A percentile compares a stretch with the other conserved stretches of the same genome.
Conservation (phyloP, 2,329 filamentous ascomycete species). For the Claviceps fusiformis region DNA sequence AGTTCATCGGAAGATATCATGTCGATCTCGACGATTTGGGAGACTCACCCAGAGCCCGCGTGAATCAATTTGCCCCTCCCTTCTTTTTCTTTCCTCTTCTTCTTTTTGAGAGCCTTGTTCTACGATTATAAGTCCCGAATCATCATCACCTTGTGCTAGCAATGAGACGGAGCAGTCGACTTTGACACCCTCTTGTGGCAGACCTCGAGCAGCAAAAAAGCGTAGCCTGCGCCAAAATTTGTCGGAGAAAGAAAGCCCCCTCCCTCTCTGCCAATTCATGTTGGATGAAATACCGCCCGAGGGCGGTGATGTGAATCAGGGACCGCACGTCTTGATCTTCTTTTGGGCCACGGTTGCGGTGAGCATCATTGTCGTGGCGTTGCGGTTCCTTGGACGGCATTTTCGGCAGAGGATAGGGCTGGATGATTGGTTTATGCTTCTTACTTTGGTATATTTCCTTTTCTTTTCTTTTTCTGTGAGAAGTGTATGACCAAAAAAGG, state of each 20-base stretch:
- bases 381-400: slow-evolving; percentile 3
- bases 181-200: too few species aligned
- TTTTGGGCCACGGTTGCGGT: slow-evolving; percentile 1
- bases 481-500: too few species aligned
- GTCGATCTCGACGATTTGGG: not conserved
- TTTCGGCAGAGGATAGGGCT: not conserved
- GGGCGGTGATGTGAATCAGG: slow-evolving; percentile 2
- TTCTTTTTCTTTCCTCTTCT: not conserved
- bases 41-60: too few species aligned
- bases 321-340: not conserved
- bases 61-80: too few species aligned
- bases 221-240: too few species aligned
- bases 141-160: too few species aligned
- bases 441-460: slow-evolving; percentile 1
- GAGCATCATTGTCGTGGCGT: not conserved
- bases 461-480: too few species aligned
- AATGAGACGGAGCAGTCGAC: too few species aligned
- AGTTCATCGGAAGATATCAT: not conserved
- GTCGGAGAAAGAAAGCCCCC: not conserved
- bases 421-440: slow-evolving; percentile 5
- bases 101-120: not conserved
- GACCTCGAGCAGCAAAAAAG: too few species aligned
- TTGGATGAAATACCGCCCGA: not conserved
- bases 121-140: too few species aligned
- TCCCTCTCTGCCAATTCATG: not conserved